Conservation (phyloP, 2,329 filamentous ascomycete species). For the Venturia oleaginea region DNA sequence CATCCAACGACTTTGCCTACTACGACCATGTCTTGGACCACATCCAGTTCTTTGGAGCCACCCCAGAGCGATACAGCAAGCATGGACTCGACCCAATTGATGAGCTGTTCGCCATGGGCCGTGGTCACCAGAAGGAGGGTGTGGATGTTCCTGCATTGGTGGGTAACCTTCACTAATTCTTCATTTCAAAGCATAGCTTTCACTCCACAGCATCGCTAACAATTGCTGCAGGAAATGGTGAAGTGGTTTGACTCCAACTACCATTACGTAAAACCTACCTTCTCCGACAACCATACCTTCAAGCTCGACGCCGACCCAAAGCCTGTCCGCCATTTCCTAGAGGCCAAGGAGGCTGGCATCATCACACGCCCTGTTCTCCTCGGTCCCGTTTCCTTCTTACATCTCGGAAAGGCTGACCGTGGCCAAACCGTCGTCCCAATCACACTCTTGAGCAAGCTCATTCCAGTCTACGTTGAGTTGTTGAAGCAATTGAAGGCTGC, state of each 20-base stretch:
- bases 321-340: slow-evolving; percentile 86
- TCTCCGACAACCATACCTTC: slow-evolving; percentile 96
- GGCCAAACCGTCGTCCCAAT: slow-evolving; percentile 88
- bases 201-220: slow-evolving; percentile 8
- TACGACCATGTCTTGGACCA: slow-evolving; percentile 97
- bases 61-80: slow-evolving; percentile 88
- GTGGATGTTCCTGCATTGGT: slow-evolving; percentile 82
- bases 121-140: slow-evolving; percentile 91
- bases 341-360: slow-evolving; percentile 97
- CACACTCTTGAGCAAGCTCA: slow-evolving; percentile 81
- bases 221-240: slow-evolving; percentile 73
- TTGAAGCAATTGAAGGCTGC: slow-evolving; percentile 89
- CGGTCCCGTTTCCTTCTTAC: slow-evolving; percentile 94
- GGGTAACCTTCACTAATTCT: slow-evolving; percentile 21
- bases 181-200: too few relatives aligned
- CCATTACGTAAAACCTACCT: slow-evolving; percentile 99
- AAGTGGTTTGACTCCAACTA: slow-evolving; percentile 99
- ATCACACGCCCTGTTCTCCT: slow-evolving; percentile 86
- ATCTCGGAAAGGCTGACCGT: slow-evolving; percentile 97
- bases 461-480: slow-evolving; percentile 91
- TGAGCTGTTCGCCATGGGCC: slow-evolving; percentile 99
- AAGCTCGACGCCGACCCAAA: slow-evolving; percentile 81
- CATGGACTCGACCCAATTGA: slow-evolving; percentile 81
- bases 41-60: slow-evolving; percentile 93
- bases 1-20: slow-evolving; percentile 98